Conservation (phyloP, 441 rosid species). For the Biscutella laevigata region DNA sequence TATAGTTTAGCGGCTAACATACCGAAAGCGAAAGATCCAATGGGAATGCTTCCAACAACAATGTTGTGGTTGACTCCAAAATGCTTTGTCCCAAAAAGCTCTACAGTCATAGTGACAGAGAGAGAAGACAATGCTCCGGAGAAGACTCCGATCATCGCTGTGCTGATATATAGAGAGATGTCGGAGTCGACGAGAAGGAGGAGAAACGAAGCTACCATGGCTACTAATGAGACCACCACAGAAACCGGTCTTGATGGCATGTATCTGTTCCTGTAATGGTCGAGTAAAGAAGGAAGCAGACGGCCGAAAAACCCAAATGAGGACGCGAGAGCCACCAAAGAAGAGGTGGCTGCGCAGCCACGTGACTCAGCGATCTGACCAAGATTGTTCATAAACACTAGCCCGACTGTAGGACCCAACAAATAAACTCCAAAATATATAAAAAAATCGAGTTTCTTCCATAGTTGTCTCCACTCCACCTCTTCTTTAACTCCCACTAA, state of each 20-base stretch:
- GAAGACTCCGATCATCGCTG: slow-evolving; percentile 54
- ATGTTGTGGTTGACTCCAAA: slow-evolving; percentile 55
- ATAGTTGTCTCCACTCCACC: slow-evolving; percentile 46
- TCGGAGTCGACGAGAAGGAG: slow-evolving; percentile 39
- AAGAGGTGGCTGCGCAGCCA: slow-evolving; percentile 37
- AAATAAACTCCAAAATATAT: slow-evolving; percentile 58
- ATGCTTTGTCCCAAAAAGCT: slow-evolving; percentile 58
- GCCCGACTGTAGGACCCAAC: slow-evolving; percentile 62
- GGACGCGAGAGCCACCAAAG: slow-evolving; percentile 69
- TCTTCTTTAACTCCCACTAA: slow-evolving; percentile 42
- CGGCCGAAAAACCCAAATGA: slow-evolving; percentile 90
- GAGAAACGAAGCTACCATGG: slow-evolving; percentile 58
- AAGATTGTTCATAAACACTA: slow-evolving; percentile 69
- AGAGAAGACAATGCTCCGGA: slow-evolving; percentile 71
- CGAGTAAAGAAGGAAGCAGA: slow-evolving; percentile 62
- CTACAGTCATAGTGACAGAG: slow-evolving; percentile 54
- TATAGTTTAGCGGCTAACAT: slow-evolving; percentile 56
- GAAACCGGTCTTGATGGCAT: slow-evolving; percentile 46
- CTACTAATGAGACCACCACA: slow-evolving; percentile 47
- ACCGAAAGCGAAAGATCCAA: slow-evolving; percentile 70
- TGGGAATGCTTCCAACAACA: slow-evolving; percentile 60
- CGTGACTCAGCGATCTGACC: slow-evolving; percentile 91
- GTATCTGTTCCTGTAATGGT: slow-evolving; percentile 36
- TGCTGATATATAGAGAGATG: slow-evolving; percentile 45
- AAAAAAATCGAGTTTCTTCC: slow-evolving; percentile 61